Evolutionary conservation across 768 basidiomycete genomes (phyloP), one percentile per base, ranked within the genome.

Genomic region (Serendipita sp.): DNA sequence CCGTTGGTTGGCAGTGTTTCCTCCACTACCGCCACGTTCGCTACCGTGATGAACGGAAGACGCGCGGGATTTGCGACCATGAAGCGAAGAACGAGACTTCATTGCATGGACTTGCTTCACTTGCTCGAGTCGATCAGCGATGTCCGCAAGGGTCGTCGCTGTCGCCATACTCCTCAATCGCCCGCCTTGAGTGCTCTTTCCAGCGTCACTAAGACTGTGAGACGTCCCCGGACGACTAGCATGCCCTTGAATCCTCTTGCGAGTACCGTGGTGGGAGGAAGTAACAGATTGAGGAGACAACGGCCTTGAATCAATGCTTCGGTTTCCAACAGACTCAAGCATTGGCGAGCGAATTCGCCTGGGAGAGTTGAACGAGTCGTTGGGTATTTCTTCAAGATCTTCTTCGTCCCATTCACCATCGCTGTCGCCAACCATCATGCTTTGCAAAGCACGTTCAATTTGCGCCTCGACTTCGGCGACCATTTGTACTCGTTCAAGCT

Each of bases 391-490:
- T 2, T 65, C 65, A 38, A 66, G 36, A 36, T 64, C 65, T 18
- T 30, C 67, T 60, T 65, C 68, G 23, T 63, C 48, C 35, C 56
- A 89, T 64, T 88, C 87, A 62, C 83, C 84, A 63, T 87, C 78
- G 68, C 85, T 87, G 66, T 90, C 85, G 30, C 85, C 84, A 54
- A 71, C 65, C 45, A 70, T 52, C 89, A 92, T 91, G 30, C 87
- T 87, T 32, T 83, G 85, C 60, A 92, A 78, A 0, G 91, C 90
- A 65, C 86, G 81, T 73, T 91, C 90, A 70, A 92, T 92, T 76
- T 92, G 90, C 32, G 87, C 88, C 71, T 92, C 90, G 28, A 92
- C 89, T 75, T 92, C 90, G n/a, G 88, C 89, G 46, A 92, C 85
- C 90, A 91, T 89, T 70, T 86, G 86, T 63, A 85, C 83, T 67